A percentile compares a stretch with the other conserved stretches of the same genome.
phyloP scores from a whole-genome alignment of 1,284 basidiomycete species.

The Tylopilus orsonianus region DNA sequence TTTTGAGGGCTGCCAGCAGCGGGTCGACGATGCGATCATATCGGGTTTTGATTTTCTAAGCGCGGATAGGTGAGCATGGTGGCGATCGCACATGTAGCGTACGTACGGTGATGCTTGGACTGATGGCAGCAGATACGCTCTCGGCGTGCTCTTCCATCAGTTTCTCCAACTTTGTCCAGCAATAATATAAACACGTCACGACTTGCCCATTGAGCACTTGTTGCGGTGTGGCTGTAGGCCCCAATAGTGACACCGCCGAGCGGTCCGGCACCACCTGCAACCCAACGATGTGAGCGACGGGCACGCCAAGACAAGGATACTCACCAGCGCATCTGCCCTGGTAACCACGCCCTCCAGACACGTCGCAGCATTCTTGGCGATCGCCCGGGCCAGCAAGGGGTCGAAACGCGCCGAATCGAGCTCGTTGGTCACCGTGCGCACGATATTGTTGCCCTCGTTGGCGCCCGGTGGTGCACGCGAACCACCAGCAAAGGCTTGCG shows the following conservation, averaged over 20 bases:
- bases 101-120: conserved; percentile 62
- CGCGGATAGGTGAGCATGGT: conserved; percentile 1
- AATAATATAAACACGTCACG: conserved; percentile 77
- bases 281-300: neutral
- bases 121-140: conserved; percentile 58
- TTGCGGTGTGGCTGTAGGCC: conserved; percentile 75
- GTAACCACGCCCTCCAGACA: conserved; percentile 67
- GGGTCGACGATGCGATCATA: conserved; percentile 72
- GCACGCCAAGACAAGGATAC: conserved; percentile 23
- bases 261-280: conserved; percentile 74
- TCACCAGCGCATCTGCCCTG: conserved; percentile 67
- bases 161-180: conserved; percentile 67
- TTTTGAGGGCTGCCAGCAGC: conserved; percentile 69
- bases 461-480: conserved; percentile 68
- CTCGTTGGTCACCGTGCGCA: conserved; percentile 82
- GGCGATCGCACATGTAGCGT: neutral
- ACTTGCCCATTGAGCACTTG: conserved; percentile 77
- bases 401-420: conserved; percentile 93
- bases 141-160: conserved; percentile 72
- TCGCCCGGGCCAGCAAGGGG: conserved; percentile 76
- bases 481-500: conserved; percentile 70
- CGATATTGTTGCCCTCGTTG: conserved; percentile 74
- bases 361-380: conserved; percentile 70
- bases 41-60: conserved; percentile 55
- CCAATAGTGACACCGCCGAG: conserved; percentile 71